Evolutionary conservation across 2,329 filamentous ascomycete species (phyloP).

Genomic region (Xylariaceae sp.): DNA sequence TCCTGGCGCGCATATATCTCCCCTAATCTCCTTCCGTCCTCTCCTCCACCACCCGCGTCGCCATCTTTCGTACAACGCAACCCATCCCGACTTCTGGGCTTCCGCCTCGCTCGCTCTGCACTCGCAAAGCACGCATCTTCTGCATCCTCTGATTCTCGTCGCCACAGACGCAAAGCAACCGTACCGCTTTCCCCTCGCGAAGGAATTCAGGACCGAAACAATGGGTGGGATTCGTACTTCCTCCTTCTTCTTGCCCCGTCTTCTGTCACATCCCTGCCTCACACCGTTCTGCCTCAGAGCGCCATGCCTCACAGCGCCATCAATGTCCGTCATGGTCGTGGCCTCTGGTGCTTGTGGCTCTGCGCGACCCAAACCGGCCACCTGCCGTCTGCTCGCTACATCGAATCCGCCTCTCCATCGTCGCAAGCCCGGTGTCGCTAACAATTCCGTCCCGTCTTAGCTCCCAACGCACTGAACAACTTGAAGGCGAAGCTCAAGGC

Average conservation of each 20-base stretch:
- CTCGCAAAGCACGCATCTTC: conserved; percentile 9
- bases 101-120: conserved; percentile 7
- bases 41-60: conserved; percentile 4
- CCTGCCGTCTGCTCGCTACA: conserved; percentile 1
- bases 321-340: conserved; percentile 4
- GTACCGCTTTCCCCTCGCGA: neutral
- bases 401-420: too few relatives aligned
- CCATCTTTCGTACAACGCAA: conserved; percentile 2
- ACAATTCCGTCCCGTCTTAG: conserved; percentile 23
- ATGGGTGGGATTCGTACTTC: conserved; percentile 49
- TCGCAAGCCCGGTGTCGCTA: too few relatives aligned
- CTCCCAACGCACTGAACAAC: conserved; percentile 44
- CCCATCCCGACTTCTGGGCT: neutral
- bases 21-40: conserved; percentile 18
- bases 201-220: conserved; percentile 22
- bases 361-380: conserved; percentile 3
- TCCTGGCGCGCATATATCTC: conserved; percentile 15
- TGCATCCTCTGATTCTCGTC: conserved; percentile 1
- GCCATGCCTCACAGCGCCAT: too few relatives aligned
- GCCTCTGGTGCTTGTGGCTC: conserved; percentile 1
- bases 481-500: conserved; percentile 49
- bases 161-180: neutral
- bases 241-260: conserved; percentile 6
- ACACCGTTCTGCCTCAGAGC: too few relatives aligned
- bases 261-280: neutral